These are phyloP conservation scores for Citrus maxima DNA, from an alignment of 345 rosid species.

Conservation along the genomic window DNA sequence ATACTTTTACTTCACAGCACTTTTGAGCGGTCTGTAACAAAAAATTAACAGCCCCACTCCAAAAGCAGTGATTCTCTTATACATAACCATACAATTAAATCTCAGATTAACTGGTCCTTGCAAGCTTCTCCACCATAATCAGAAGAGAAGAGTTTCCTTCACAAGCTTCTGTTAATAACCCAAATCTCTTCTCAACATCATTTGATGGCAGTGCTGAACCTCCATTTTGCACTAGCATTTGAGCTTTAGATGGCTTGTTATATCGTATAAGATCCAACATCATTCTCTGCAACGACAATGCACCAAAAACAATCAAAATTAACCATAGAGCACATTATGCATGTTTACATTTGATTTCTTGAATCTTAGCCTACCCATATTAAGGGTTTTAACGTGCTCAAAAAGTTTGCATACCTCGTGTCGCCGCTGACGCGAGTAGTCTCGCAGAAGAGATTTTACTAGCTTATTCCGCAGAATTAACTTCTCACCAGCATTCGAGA, in stretches of 20 bases:
- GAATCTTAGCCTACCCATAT: neutral
- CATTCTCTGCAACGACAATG: conserved; percentile 49
- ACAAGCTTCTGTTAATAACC: conserved; percentile 56
- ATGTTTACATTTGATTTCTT: neutral
- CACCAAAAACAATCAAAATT: neutral
- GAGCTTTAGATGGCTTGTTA: conserved; percentile 16
- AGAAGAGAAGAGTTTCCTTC: conserved; percentile 58
- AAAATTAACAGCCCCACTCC: neutral
- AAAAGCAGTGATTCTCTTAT: neutral
- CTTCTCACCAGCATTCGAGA: conserved; percentile 24
- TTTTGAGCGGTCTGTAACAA: neutral
- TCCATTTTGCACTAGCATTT: conserved; percentile 23
- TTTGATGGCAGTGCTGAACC: conserved; percentile 3
- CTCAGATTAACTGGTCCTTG: neutral
- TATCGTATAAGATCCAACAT: conserved; percentile 57
- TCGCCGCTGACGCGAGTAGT: conserved; percentile 51
- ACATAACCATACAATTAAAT: neutral
- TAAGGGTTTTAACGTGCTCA: neutral
- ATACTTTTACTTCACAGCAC: neutral
- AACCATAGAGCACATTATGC: neutral
- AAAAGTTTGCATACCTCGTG: conserved; percentile 54
- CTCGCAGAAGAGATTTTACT: conserved; percentile 62
- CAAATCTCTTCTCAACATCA: conserved; percentile 33
- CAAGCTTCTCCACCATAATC: conserved; percentile 56
- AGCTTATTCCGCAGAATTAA: conserved; percentile 48